Percentiles rank a stretch among this genome's conserved stretches.
Evolutionary conservation across 2,329 filamentous ascomycete genomes (phyloP).

Genomic region (Daldinia sp.): DNA sequence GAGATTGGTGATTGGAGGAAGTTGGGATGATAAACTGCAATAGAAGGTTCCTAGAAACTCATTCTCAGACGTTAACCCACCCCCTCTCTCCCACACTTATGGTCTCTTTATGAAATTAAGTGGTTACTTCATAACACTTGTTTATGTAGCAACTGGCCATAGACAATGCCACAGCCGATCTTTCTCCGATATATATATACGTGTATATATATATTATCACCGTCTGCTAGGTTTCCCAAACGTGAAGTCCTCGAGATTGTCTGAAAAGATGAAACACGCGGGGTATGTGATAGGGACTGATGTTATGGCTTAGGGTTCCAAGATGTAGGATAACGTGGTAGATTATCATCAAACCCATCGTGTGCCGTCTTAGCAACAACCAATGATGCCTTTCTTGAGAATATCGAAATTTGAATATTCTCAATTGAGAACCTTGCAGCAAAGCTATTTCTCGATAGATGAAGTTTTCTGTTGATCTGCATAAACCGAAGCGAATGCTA

Average conservation of each 20-base stretch:
- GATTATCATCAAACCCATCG: conserved; percentile 4
- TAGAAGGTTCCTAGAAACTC: conserved; percentile 40
- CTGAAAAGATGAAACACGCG: conserved; percentile 39
- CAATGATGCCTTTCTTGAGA: neutral
- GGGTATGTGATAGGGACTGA: conserved; percentile 32
- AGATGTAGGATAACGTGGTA: conserved; percentile 16
- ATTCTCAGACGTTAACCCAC: conserved; percentile 32
- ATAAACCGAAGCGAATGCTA: conserved; percentile 32
- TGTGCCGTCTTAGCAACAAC: too few species aligned
- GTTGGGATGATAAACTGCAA: conserved; percentile 14
- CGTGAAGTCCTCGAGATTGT: conserved; percentile 12
- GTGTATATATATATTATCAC: neutral
- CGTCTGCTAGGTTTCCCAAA: conserved; percentile 5
- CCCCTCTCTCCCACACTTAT: neutral
- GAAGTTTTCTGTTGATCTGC: conserved; percentile 19
- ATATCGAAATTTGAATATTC: conserved; percentile 25
- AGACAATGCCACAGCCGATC: neutral
- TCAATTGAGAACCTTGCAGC: conserved; percentile 31
- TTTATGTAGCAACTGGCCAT: neutral
- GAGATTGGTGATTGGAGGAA: conserved; percentile 27
- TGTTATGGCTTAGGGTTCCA: conserved; percentile 9
- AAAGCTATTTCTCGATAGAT: conserved; percentile 16
- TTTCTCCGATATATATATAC: conserved; percentile 1
- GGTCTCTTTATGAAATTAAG: neutral
- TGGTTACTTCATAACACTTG: neutral